These are phyloP conservation scores for Xylaria castorea DNA, from an alignment of 495 filamentous ascomycete species.

Conservation along the genomic window DNA sequence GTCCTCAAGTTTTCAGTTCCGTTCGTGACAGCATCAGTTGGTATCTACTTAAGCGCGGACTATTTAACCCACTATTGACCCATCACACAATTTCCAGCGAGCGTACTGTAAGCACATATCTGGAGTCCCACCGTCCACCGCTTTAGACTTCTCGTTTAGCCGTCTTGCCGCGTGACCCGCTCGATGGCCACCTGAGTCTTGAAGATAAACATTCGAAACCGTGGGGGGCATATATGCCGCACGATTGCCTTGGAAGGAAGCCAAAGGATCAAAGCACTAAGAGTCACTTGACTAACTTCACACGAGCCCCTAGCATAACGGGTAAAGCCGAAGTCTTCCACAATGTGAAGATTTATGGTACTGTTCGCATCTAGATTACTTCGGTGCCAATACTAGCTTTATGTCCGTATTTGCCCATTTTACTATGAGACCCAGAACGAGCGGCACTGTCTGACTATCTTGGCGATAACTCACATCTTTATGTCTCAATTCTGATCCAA, in stretches of 20 bases:
- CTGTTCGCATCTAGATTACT: slow-evolving; percentile 11
- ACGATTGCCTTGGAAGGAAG: background rate
- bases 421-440: background rate
- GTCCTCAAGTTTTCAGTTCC: background rate
- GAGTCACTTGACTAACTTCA: background rate
- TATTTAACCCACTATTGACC: background rate
- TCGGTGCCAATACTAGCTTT: background rate
- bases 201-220: background rate
- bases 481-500: background rate
- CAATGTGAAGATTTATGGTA: background rate
- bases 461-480: background rate
- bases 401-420: background rate
- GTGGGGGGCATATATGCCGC: slow-evolving; percentile 5
- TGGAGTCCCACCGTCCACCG: background rate
- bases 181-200: background rate
- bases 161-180: background rate
- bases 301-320: background rate
- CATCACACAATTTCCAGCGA: background rate
- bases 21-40: background rate
- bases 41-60: background rate
- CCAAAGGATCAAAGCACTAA: background rate
- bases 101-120: background rate
- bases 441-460: background rate
- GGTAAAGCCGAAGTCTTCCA: background rate
- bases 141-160: background rate